Percentiles rank a stretch among this genome's conserved stretches.
These are phyloP conservation scores for Pseudopithomyces maydicus DNA, from an alignment of 2,329 filamentous ascomycete species.

Conservation along the genomic window DNA sequence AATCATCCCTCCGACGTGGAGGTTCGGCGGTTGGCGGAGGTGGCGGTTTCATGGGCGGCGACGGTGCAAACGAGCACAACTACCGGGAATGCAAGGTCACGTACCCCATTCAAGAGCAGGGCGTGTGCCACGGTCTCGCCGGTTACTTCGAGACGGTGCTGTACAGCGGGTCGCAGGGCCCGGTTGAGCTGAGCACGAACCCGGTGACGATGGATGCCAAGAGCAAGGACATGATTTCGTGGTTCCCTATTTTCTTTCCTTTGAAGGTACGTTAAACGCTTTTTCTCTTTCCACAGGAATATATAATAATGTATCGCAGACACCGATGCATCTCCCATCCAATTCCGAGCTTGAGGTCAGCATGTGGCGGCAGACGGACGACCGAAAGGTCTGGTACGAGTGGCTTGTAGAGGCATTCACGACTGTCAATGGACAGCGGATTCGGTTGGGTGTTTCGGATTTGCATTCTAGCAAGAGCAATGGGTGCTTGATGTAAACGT, in stretches of 20 bases:
- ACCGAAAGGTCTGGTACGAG: constrained; percentile 97
- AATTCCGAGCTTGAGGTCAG: constrained; percentile 84
- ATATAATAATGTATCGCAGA: constrained; percentile 56
- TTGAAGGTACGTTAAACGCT: constrained; percentile 69
- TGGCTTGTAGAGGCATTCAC: constrained; percentile 89
- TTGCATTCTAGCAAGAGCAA: constrained; percentile 46
- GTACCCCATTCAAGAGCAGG: constrained; percentile 78
- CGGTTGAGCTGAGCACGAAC: constrained; percentile 88
- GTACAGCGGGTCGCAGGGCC: constrained; percentile 64
- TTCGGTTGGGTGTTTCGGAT: constrained; percentile 64
- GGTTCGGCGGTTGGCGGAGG: constrained; percentile 71
- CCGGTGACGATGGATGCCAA: constrained; percentile 90
- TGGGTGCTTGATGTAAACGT: constrained; percentile 46
- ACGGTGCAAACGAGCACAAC: constrained; percentile 91
- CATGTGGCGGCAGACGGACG: constrained; percentile 96
- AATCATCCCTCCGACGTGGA: constrained; percentile 60
- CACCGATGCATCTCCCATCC: constrained; percentile 82
- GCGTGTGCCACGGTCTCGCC: constrained; percentile 86
- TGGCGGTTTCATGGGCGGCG: constrained; percentile 74
- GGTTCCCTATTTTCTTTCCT: constrained; percentile 99
- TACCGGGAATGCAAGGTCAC: constrained; percentile 76
- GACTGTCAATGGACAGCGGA: constrained; percentile 64
- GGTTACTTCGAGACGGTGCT: constrained; percentile 98
- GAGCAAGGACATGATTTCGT: constrained; percentile 97
- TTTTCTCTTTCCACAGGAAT: not conserved